A percentile compares a stretch with the other conserved stretches of the same genome.
Conservation (phyloP, 2,329 filamentous ascomycete species). For the Periconia sp. region DNA sequence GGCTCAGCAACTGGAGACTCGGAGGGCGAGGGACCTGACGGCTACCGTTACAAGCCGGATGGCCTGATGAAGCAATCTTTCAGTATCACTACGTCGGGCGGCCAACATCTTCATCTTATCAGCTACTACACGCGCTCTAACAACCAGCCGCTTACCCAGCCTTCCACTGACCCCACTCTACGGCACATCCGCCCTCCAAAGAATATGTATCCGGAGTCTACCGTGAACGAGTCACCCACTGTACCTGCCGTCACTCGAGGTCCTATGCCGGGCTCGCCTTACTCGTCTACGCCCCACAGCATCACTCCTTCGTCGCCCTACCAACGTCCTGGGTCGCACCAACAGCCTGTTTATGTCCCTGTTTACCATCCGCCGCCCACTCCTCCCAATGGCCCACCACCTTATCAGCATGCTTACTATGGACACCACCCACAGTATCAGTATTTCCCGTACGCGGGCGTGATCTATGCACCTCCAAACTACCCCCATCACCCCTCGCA, state of each 20-base stretch:
- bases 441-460: slow-evolving; percentile 28
- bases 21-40: slow-evolving; percentile 64
- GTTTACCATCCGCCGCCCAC: slow-evolving; percentile 43
- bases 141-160: slow-evolving; percentile 74
- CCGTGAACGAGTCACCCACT: slow-evolving; percentile 79
- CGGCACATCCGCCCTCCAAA: slow-evolving; percentile 84
- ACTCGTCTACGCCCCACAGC: slow-evolving; percentile 53
- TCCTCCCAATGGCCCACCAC: slow-evolving; percentile 46
- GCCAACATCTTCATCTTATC: slow-evolving; percentile 94
- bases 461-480: slow-evolving; percentile 37
- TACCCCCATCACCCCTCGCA: slow-evolving; percentile 17
- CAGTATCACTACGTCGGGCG: slow-evolving; percentile 89
- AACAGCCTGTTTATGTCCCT: slow-evolving; percentile 45
- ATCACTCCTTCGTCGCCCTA: slow-evolving; percentile 59
- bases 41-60: slow-evolving; percentile 69
- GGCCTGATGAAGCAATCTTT: slow-evolving; percentile 99
- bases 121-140: slow-evolving; percentile 91
- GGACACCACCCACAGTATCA: slow-evolving; percentile 40
- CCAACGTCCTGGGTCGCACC: slow-evolving; percentile 45
- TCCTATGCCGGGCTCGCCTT: slow-evolving; percentile 63
- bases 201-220: slow-evolving; percentile 97
- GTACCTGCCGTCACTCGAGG: slow-evolving; percentile 79
- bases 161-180: slow-evolving; percentile 76
- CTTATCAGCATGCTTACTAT: slow-evolving; percentile 44
- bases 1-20: slow-evolving; percentile 81